Evolutionary conservation across 2,329 filamentous ascomycete genomes (phyloP).

Genomic region (Blumeria hordei): DNA sequence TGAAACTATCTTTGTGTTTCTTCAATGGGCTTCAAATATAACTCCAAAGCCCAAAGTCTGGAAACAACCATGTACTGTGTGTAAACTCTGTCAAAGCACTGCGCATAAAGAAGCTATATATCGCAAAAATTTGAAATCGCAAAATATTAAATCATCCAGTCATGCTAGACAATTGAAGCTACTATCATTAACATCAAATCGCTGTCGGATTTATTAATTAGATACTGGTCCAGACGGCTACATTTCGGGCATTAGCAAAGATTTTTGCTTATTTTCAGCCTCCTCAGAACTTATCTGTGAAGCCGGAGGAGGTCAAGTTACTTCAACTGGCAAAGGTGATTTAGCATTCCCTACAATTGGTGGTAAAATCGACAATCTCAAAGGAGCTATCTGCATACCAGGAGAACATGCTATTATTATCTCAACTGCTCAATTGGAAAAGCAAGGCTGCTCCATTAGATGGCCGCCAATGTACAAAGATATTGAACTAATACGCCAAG

Average conservation of each 20-base stretch:
- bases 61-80: neutral
- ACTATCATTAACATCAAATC: neutral
- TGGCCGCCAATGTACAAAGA: neutral
- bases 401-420: neutral
- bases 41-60: neutral
- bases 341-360: neutral
- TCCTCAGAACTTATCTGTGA: neutral
- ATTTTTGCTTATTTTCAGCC: neutral
- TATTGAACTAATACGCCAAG: neutral
- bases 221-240: neutral
- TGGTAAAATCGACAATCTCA: neutral
- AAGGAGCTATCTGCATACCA: neutral
- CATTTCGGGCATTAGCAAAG: neutral
- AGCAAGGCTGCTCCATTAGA: neutral
- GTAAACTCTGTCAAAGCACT: neutral
- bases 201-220: neutral
- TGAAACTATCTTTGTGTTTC: neutral
- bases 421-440: neutral
- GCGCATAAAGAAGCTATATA: neutral
- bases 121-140: neutral
- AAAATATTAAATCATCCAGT: neutral
- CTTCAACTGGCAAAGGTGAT: neutral
- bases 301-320: neutral
- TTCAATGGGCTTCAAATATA: neutral
- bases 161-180: neutral